Evolutionary conservation across 257 asterid genomes (phyloP).

Genomic region (Misopates orontium): DNA sequence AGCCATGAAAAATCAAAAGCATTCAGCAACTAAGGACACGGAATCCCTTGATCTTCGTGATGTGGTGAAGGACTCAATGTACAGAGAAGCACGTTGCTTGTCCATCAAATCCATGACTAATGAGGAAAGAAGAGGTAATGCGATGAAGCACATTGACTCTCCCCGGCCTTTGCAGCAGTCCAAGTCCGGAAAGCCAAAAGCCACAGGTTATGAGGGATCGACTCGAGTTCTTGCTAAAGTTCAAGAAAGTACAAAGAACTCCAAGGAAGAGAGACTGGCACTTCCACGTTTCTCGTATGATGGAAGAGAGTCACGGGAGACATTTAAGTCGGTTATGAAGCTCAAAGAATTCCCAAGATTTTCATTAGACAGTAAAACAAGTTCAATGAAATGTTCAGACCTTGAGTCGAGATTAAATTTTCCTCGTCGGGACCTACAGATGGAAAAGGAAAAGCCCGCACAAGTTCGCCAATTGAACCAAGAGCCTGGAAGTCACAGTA

Average conservation of each 20-base stretch:
- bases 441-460: conserved; percentile 37
- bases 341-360: conserved; percentile 76
- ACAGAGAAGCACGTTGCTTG: conserved; percentile 69
- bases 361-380: conserved; percentile 84
- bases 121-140: conserved; percentile 52
- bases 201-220: conserved; percentile 34
- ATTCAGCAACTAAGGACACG: conserved; percentile 29
- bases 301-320: conserved; percentile 69
- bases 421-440: conserved; percentile 39
- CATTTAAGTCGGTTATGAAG: conserved; percentile 46
- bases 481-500: conserved; percentile 53
- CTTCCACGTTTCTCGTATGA: conserved; percentile 84
- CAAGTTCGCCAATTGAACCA: conserved; percentile 27
- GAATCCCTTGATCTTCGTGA: conserved; percentile 59
- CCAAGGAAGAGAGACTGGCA: conserved; percentile 45
- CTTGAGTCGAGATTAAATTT: conserved; percentile 52
- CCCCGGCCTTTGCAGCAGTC: conserved; percentile 76
- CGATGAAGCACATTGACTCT: conserved; percentile 83
- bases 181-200: conserved; percentile 40
- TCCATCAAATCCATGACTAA: conserved; percentile 48
- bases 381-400: conserved; percentile 49
- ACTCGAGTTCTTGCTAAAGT: conserved; percentile 35
- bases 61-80: conserved; percentile 78
- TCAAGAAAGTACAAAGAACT: conserved; percentile 39
- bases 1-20: conserved; percentile 34